Conservation (phyloP, 2,329 filamentous ascomycete species). For the Fusarium compactum region DNA sequence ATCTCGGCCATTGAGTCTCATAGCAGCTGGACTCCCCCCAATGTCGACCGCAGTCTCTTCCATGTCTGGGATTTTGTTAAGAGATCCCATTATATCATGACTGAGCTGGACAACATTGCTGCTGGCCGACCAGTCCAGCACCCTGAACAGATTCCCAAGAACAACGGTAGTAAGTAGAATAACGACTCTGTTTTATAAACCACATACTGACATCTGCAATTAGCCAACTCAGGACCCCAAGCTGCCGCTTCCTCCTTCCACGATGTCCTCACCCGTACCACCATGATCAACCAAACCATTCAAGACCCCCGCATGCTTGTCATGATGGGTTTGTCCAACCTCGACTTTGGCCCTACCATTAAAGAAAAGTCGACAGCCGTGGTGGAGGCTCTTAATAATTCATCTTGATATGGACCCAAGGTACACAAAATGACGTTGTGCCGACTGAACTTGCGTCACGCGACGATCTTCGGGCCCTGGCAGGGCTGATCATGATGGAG, state of each 20-base stretch:
- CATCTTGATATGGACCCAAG: neutral
- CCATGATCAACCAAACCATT: conserved; percentile 51
- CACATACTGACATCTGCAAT: neutral
- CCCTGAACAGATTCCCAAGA: conserved; percentile 53
- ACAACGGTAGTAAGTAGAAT: conserved; percentile 44
- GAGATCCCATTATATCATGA: conserved; percentile 57
- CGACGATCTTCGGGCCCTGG: conserved; percentile 7
- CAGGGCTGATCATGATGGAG: conserved; percentile 14
- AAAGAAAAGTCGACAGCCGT: conserved; percentile 46
- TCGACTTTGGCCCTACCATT: conserved; percentile 49
- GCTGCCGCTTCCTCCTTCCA: conserved; percentile 46
- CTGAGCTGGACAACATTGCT: conserved; percentile 56
- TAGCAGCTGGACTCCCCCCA: conserved; percentile 44
- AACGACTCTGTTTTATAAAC: neutral
- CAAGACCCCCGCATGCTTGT: conserved; percentile 47
- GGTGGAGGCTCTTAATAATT: conserved; percentile 30
- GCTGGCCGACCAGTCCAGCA: conserved; percentile 50
- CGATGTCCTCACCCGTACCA: conserved; percentile 50
- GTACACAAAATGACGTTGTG: conserved; percentile 23
- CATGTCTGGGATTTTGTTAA: conserved; percentile 58
- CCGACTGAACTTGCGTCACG: conserved; percentile 15
- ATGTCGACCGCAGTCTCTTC: conserved; percentile 50
- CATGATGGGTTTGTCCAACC: conserved; percentile 50
- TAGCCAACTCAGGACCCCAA: conserved; percentile 37
- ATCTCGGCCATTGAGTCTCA: conserved; percentile 49